phyloP scores from a whole-genome alignment of 352 stramenopile species.

The Chrysophaeum taylorii region DNA sequence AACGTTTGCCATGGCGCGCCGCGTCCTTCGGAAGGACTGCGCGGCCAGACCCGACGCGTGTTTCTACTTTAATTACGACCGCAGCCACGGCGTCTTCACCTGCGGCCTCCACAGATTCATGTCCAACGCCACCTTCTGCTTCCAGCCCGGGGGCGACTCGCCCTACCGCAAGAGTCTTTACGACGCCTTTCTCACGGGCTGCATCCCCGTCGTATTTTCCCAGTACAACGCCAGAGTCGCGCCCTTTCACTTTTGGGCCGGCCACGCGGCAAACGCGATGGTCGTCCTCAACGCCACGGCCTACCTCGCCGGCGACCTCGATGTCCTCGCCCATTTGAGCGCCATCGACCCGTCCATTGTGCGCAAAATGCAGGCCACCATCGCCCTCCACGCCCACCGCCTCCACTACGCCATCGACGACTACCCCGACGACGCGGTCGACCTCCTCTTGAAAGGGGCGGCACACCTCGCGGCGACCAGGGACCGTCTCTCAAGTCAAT shows the following conservation, averaged over 20 bases:
- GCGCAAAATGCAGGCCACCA: neutral
- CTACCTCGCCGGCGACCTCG: neutral
- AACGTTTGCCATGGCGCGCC: too few species aligned
- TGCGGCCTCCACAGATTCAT: neutral
- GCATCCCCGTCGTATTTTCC: neutral
- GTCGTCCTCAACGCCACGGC: neutral
- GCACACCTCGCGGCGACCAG: too few species aligned
- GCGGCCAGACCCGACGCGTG: too few species aligned
- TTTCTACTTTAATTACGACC: too few species aligned
- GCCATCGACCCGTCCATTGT: neutral
- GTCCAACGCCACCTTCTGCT: neutral
- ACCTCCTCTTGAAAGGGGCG: too few species aligned
- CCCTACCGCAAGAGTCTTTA: neutral
- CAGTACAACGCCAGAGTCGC: neutral
- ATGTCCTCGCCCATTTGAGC: neutral
- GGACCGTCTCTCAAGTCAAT: too few species aligned
- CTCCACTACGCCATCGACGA: neutral
- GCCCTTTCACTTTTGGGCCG: neutral
- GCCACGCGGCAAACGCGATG: neutral
- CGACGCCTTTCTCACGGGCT: neutral
- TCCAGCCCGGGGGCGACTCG: slow-evolving; percentile 4
- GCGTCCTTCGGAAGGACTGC: too few species aligned
- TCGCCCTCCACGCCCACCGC: neutral
- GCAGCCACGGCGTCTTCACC: neutral
- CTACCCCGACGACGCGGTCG: too few species aligned